These are phyloP conservation scores for Pseudotulostoma volvatum DNA, from an alignment of 495 filamentous ascomycete genomes.

Conservation along the genomic window DNA sequence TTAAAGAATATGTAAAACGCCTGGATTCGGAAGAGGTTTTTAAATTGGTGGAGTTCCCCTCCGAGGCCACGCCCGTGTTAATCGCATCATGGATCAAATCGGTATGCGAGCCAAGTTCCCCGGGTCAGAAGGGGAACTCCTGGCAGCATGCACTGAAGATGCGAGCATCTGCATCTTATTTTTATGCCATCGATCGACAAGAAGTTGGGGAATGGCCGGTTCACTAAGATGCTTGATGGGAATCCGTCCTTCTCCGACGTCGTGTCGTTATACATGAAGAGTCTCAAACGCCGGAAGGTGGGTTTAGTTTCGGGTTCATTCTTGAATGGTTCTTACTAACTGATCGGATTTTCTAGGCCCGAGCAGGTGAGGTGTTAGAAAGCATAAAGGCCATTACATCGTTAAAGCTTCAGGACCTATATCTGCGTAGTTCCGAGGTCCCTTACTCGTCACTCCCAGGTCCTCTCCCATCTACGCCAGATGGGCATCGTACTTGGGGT, in stretches of 20 bases:
- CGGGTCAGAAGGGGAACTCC: neutral
- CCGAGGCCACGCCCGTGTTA: neutral
- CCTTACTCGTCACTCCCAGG: too few relatives aligned
- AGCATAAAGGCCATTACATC: neutral
- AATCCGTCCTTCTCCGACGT: neutral
- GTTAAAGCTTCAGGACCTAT: neutral
- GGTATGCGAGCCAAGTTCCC: neutral
- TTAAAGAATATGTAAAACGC: neutral
- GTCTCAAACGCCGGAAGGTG: too few relatives aligned
- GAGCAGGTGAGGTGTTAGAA: neutral
- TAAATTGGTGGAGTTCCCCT: neutral
- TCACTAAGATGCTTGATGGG: too few relatives aligned
- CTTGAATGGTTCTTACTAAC: neutral
- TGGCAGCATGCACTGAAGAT: neutral
- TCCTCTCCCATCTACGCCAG: too few relatives aligned
- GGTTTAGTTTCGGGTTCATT: too few relatives aligned
- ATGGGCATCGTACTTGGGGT: neutral
- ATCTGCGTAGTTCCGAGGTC: too few relatives aligned
- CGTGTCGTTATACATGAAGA: neutral
- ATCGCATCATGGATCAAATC: neutral
- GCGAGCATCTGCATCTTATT: neutral
- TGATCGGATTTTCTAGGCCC: neutral
- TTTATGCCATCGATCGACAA: neutral
- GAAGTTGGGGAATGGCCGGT: neutral
- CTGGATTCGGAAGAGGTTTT: neutral